Percentiles rank a stretch among this genome's conserved stretches.
phyloP scores from a whole-genome alignment of 306 rosid genomes.

The Cicer bijugum region DNA sequence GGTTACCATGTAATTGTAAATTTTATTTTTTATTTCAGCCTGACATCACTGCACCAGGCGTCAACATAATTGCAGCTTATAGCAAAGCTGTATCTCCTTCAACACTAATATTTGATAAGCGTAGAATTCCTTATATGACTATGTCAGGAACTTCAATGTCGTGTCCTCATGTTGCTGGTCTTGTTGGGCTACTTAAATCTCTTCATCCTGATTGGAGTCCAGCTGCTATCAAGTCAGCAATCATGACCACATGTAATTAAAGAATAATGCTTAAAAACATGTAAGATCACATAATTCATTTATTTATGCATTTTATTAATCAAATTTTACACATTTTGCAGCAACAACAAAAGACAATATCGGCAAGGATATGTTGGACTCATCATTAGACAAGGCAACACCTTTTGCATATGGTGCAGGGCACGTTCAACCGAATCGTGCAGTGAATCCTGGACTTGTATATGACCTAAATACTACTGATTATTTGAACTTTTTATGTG shows the following conservation, averaged over 20 bases:
- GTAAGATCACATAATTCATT: background rate
- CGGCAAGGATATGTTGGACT: slow-evolving; percentile 18
- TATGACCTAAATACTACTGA: slow-evolving; percentile 53
- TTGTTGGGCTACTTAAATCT: slow-evolving; percentile 58
- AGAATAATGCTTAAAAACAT: background rate
- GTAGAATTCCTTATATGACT: slow-evolving; percentile 20
- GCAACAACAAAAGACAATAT: slow-evolving; percentile 48
- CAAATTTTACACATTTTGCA: background rate
- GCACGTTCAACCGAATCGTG: slow-evolving; percentile 59
- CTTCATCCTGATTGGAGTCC: slow-evolving; percentile 67
- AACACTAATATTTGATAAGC: background rate
- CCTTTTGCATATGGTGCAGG: slow-evolving; percentile 68
- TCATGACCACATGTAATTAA: slow-evolving; percentile 65
- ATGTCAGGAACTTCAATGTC: slow-evolving; percentile 57
- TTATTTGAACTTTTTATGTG: slow-evolving; percentile 68
- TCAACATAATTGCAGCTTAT: slow-evolving; percentile 52
- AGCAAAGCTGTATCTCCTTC: slow-evolving; percentile 1
- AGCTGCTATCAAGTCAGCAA: slow-evolving; percentile 69
- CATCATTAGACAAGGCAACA: slow-evolving; percentile 41
- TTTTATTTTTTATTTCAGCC: slow-evolving; percentile 44
- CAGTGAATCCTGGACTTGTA: slow-evolving; percentile 64
- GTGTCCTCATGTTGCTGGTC: slow-evolving; percentile 69
- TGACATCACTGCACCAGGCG: slow-evolving; percentile 65
- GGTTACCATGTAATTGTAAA: background rate
- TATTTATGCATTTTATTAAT: background rate